Evolutionary conservation across 768 basidiomycete genomes (phyloP).

Genomic region (Pluteus cervinus): DNA sequence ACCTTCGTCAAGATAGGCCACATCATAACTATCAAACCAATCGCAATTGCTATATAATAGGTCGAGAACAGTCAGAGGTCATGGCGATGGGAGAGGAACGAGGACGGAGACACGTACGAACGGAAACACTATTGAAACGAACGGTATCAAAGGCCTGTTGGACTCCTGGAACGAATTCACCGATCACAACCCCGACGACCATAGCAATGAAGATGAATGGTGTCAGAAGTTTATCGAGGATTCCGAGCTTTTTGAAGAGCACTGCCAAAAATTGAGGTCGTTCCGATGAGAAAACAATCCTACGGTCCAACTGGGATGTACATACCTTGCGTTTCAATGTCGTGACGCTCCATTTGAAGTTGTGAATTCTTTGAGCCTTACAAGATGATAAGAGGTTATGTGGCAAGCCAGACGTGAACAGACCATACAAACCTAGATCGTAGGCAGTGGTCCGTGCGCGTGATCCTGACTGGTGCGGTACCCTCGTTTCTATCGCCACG

Average conservation of each 20-base stretch:
- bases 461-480: no score
- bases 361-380: no score
- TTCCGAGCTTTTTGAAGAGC: slow-evolving; percentile 15
- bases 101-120: slow-evolving; percentile 47
- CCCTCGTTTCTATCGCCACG: no score
- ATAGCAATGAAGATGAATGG: slow-evolving; percentile 65
- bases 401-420: no score
- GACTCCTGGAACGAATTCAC: slow-evolving; percentile 56
- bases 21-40: slow-evolving; percentile 85
- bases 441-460: no score
- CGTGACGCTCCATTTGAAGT: no score
- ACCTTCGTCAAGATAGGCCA: slow-evolving; percentile 78
- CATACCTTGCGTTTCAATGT: no score
- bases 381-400: no score
- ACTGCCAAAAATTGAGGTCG: slow-evolving; percentile 11
- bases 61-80: neutral
- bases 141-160: slow-evolving; percentile 56
- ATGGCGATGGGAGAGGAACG: neutral
- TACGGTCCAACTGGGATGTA: neutral
- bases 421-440: no score
- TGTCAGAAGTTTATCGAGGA: slow-evolving; percentile 20
- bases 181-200: slow-evolving; percentile 73
- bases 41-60: slow-evolving; percentile 56
- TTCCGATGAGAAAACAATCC: neutral
- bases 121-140: slow-evolving; percentile 64